Evolutionary conservation across 83 land plant genomes (phyloP), one percentile per base, ranked within the genome.

Genomic region (Picea mariana): DNA sequence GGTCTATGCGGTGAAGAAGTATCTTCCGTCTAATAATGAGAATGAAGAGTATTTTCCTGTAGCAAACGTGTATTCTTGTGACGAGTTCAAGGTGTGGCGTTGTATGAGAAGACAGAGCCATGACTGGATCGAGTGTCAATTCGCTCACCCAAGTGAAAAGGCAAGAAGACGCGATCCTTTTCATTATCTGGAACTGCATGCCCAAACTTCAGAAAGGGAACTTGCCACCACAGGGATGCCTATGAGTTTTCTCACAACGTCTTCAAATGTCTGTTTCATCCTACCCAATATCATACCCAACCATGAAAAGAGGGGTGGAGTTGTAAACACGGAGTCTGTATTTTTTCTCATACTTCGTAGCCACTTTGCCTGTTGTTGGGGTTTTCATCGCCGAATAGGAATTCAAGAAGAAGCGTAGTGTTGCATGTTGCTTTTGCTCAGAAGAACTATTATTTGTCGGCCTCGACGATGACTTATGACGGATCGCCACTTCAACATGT

Each of bases 71-170:
- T 87, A 84, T 79, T 31, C 84, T 4, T 83, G 86, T 2, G 93
- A 91, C 59, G 89, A 86, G 67, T 92, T 92, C 81, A 92, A 92
- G 85, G 87, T 92, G 18, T 75, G 89, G 24, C 69, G 85, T 49
- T 92, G 94, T 73, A 83, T 81, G 47, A 62, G 90, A 0, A 83
- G 88, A 42, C 81, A 88, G 55, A 84, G 87, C 82, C 94, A 92
- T 47, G 92, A 90, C 83, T 92, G 94, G 94, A 90, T 92, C 0
- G 92, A 87, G 58, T 92, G 94, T 60, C 92, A 92, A 0, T 91
- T 88, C 27, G 82, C 87, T 2, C 93, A 91, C 44, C 92, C 90
- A 1, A 90, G 92, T 13, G 94, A 92, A 85, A 89, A 87, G 79
- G 94, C 90, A 3, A 77, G 92, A 63, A 81, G 94, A 59, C 82